Evolutionary conservation across 1,284 basidiomycete genomes (phyloP).

Genomic region (Leccinum subfulvum): DNA sequence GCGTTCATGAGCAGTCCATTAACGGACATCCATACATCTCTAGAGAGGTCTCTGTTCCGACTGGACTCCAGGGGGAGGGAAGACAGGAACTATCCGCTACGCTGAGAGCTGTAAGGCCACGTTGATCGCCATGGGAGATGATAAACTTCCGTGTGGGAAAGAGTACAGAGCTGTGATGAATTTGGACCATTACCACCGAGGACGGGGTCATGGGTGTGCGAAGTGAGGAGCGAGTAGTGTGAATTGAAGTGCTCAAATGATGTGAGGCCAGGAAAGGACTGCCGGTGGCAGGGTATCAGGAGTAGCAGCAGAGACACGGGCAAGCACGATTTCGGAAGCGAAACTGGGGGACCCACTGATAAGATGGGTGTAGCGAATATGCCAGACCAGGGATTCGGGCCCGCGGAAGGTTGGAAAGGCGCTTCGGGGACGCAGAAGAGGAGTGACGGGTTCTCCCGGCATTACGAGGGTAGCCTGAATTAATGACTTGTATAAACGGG

Average conservation of each 20-base stretch:
- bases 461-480: constrained; percentile 12
- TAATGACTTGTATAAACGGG: too few species aligned
- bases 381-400: constrained; percentile 18
- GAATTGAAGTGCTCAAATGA: constrained; percentile 2
- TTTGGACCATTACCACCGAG: constrained; percentile 12
- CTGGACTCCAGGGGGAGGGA: constrained; percentile 33
- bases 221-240: constrained; percentile 10
- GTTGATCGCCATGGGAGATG: constrained; percentile 23
- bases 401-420: constrained; percentile 13
- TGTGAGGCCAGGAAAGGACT: constrained; percentile 4
- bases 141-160: constrained; percentile 27
- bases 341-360: background rate
- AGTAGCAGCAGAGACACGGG: constrained; percentile 1
- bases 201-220: constrained; percentile 14
- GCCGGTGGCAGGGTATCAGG: background rate
- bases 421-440: background rate
- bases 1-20: constrained; percentile 18
- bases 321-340: constrained; percentile 5
- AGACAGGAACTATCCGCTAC: constrained; percentile 14
- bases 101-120: constrained; percentile 4
- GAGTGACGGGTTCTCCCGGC: background rate
- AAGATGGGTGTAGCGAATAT: constrained; percentile 14
- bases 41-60: background rate
- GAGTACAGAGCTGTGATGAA: constrained; percentile 21
- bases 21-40: constrained; percentile 29